phyloP scores from a whole-genome alignment of 441 rosid species.

The Euphorbia schlechtendalii region DNA sequence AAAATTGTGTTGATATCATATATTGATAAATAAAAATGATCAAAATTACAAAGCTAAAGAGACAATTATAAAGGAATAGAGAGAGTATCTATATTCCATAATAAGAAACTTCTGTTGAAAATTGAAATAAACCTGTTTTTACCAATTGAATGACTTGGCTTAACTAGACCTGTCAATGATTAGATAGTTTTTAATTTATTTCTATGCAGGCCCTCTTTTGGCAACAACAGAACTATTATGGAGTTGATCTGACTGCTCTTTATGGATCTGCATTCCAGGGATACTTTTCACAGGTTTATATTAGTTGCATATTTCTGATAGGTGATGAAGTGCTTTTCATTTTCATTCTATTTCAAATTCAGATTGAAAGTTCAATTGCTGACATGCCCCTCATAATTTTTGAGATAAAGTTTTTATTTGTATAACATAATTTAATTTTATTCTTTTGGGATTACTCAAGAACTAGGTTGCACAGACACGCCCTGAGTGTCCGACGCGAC shows the following conservation, averaged over 20 bases:
- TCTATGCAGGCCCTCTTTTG: constrained; percentile 75
- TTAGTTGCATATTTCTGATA: constrained; percentile 3
- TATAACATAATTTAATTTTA: background rate
- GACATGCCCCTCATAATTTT: background rate
- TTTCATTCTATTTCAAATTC: background rate
- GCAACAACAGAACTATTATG: constrained; percentile 91
- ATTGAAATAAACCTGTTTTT: background rate
- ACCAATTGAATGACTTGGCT: background rate
- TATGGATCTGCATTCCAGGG: constrained; percentile 80
- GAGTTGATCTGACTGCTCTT: constrained; percentile 80
- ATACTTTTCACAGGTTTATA: constrained; percentile 80
- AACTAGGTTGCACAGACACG: no score
- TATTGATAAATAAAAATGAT: no score
- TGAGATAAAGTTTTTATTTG: background rate
- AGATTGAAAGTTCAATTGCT: background rate
- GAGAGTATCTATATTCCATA: background rate
- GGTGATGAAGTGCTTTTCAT: background rate
- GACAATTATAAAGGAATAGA: no score
- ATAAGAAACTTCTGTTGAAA: constrained; percentile 1
- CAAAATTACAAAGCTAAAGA: no score
- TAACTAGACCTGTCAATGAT: background rate
- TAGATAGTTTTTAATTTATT: background rate
- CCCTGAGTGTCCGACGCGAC: no score
- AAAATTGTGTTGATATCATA: no score
- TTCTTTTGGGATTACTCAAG: background rate